Conservation (phyloP, 2,329 filamentous ascomycete species). For the Beauveria sp. region DNA sequence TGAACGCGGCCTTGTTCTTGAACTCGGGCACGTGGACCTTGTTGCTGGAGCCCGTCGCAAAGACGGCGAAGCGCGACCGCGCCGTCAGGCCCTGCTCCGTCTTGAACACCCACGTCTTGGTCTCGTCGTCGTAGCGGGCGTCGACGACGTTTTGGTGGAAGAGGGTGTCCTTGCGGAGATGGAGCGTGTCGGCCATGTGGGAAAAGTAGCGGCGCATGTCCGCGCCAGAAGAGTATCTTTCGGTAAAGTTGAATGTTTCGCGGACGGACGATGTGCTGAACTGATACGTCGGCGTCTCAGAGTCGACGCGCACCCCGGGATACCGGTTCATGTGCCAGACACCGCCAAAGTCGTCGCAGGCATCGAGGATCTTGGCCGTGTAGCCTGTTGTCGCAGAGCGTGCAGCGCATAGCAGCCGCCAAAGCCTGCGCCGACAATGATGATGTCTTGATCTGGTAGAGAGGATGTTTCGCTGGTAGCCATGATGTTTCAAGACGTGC, state of each 20-base stretch:
- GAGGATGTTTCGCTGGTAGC: no score
- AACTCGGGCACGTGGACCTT: slow-evolving; percentile 32
- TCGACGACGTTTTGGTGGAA: not conserved
- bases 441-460: no score
- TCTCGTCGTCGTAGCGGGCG: not conserved
- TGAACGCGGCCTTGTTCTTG: slow-evolving; percentile 24
- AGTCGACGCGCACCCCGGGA: slow-evolving; percentile 35
- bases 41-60: slow-evolving; percentile 37
- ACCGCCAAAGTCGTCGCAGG: slow-evolving; percentile 29
- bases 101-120: slow-evolving; percentile 18
- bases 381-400: no score
- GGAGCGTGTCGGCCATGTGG: not conserved
- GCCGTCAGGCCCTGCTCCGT: slow-evolving; percentile 32
- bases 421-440: no score
- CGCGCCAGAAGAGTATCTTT: not conserved
- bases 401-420: no score
- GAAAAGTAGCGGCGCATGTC: not conserved
- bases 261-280: slow-evolving; percentile 25
- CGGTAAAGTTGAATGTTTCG: not conserved
- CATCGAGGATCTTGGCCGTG: slow-evolving; percentile 24
- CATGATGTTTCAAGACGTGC: no score
- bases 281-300: slow-evolving; percentile 26
- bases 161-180: not conserved
- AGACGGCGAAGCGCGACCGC: slow-evolving; percentile 36
- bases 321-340: slow-evolving; percentile 38